Evolutionary conservation across 768 basidiomycete genomes (phyloP).

Genomic region (Suillus lakei): DNA sequence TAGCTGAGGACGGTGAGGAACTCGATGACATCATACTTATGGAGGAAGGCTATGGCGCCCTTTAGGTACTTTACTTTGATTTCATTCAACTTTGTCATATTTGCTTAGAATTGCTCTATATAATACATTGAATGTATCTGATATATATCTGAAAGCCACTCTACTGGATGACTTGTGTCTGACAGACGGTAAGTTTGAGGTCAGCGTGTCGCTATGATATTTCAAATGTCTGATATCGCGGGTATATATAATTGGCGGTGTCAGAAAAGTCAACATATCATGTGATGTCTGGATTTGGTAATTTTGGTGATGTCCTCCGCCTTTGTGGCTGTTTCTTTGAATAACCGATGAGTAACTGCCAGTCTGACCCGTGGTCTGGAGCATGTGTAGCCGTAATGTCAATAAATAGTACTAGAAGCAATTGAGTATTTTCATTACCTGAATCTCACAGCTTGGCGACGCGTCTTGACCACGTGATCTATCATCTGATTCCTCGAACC

Average conservation of each 20-base stretch:
- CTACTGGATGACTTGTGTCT: not conserved
- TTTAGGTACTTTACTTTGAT: not conserved
- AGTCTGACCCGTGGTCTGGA: no score
- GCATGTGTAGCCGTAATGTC: no score
- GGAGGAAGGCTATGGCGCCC: not conserved
- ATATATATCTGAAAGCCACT: not conserved
- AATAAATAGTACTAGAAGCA: no score
- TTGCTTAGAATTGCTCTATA: not conserved
- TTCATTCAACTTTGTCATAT: not conserved
- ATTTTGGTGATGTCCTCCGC: not conserved
- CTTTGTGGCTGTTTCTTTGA: no score
- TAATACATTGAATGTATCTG: not conserved
- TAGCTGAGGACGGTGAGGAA: not conserved
- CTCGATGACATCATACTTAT: not conserved
- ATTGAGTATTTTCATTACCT: no score
- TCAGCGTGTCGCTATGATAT: not conserved
- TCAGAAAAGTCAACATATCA: not conserved
- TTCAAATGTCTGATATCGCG: not conserved
- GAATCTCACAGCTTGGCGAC: no score
- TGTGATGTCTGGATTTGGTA: not conserved
- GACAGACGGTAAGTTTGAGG: not conserved
- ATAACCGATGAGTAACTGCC: no score
- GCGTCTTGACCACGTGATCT: no score
- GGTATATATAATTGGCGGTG: not conserved
- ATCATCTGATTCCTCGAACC: no score